Conservation (phyloP, 75 land plant genomes). For the Pinus taeda region DNA sequence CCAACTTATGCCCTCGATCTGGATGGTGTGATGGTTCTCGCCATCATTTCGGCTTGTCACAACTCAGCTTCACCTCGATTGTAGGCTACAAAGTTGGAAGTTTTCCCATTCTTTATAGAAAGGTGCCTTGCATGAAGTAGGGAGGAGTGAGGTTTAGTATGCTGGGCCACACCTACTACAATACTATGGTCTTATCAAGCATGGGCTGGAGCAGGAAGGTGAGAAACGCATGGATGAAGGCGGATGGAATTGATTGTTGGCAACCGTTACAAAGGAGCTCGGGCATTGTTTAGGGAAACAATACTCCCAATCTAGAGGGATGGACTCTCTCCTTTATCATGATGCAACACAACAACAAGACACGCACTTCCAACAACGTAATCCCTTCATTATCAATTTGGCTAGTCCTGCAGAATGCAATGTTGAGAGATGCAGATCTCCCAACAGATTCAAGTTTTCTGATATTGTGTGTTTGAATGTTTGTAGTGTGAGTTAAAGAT, state of each 20-base stretch:
- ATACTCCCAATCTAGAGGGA: conserved; percentile 42
- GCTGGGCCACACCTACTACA: conserved; percentile 72
- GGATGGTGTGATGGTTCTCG: conserved; percentile 25
- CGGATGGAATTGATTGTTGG: conserved; percentile 32
- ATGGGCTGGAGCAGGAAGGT: conserved; percentile 73
- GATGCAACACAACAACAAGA: conserved; percentile 52
- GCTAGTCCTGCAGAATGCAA: conserved; percentile 35
- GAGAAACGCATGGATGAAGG: conserved; percentile 42
- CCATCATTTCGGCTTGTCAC: conserved; percentile 33
- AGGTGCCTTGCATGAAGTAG: conserved; percentile 57
- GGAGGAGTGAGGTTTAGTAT: conserved; percentile 79
- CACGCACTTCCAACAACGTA: conserved; percentile 46
- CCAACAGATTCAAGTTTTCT: too few species aligned
- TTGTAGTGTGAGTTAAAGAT: too few species aligned
- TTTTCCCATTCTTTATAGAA: conserved; percentile 19
- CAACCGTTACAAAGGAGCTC: conserved; percentile 64
- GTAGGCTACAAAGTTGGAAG: conserved; percentile 4
- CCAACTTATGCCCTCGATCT: conserved; percentile 21
- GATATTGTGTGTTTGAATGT: too few species aligned
- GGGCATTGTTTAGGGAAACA: conserved; percentile 74
- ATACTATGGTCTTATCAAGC: conserved; percentile 71
- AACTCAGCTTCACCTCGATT: neutral
- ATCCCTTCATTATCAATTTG: conserved; percentile 73
- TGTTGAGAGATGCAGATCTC: too few species aligned
- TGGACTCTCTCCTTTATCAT: conserved; percentile 67